Evolutionary conservation across 1,284 basidiomycete genomes (phyloP), one percentile per base, ranked within the genome.

Genomic region (Apiotrichum domesticum): DNA sequence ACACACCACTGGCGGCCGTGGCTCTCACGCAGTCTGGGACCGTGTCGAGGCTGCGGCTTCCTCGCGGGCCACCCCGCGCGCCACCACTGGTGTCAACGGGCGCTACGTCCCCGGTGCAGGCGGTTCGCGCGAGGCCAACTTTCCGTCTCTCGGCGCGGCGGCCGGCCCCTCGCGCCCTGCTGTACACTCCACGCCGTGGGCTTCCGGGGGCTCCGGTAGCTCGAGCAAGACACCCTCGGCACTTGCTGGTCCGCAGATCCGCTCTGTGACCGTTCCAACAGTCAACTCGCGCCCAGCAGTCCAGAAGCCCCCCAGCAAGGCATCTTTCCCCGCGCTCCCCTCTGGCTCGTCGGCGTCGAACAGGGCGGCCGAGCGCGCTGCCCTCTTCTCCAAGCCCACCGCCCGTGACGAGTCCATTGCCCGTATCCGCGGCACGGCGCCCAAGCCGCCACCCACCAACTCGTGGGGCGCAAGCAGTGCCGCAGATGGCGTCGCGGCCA

Each of bases 1-100:
- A 0, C 79, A 83, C 0, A 79, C 84, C 0, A 63, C 69, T 6
- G 52, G 60, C 37, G 82, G 82, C 2, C 73, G 79, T n/a, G 80
- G 80, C 55, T 84, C 84, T 1, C 78, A 83, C 49, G 82, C 85
- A 58, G 83, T 96, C 0, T 91, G 84, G 86, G 90, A 90, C 64
- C 85, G 90, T 32, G 92, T 96, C 42, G 92, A 90, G 21, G 84
- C 84, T 54, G 92, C 90, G 0, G 92, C 81, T 3, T 13, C 41
- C 11, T 83, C 84, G 1, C 79, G 81, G 5, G 79, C 79, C 54
- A 56, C 72, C n/a, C 61, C 76, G 70, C 48, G 80, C 73, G 56
- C 84, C 73, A 48, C 82, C 63, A 52, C 80, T 63, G 63, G 67
- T 10, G 44, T 58, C 2, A 70, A 69, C 45, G 68, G 67, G 7